Percentiles rank a stretch among this genome's conserved stretches.
These are phyloP conservation scores for Evansstolkia leycettana DNA, from an alignment of 495 filamentous ascomycete species.

Conservation along the genomic window DNA sequence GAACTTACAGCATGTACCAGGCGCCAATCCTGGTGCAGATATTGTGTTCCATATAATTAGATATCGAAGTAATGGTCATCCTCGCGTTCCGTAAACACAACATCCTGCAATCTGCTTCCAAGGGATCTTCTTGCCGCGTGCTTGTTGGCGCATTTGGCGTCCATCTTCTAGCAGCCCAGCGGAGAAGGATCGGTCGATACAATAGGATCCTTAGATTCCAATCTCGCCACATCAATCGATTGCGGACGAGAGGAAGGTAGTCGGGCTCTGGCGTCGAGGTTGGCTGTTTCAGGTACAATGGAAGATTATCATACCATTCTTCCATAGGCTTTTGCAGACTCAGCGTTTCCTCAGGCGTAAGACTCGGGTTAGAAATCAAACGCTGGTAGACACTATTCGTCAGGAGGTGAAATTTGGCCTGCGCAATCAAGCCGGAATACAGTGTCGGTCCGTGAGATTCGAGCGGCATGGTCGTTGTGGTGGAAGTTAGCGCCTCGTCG, in stretches of 20 bases:
- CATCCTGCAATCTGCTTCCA: constrained; percentile 28
- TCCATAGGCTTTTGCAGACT: constrained; percentile 33
- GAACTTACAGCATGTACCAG: constrained; percentile 39
- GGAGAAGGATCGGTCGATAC: constrained; percentile 39
- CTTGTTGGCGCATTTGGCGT: constrained; percentile 18
- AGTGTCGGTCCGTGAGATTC: constrained; percentile 33
- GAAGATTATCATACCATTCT: constrained; percentile 33
- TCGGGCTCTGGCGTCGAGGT: constrained; percentile 19
- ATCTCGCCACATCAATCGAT: constrained; percentile 34
- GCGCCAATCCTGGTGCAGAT: constrained; percentile 31
- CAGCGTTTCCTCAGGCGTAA: constrained; percentile 34
- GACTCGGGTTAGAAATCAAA: constrained; percentile 36
- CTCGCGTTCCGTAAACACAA: constrained; percentile 33
- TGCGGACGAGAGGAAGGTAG: constrained; percentile 25
- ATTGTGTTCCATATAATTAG: constrained; percentile 29
- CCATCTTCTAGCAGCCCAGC: constrained; percentile 34
- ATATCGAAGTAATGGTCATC: constrained; percentile 31
- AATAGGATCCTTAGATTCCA: constrained; percentile 41
- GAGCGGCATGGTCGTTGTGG: constrained; percentile 26
- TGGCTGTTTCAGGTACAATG: constrained; percentile 31
- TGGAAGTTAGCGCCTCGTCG: constrained; percentile 31
- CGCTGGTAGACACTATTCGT: constrained; percentile 39
- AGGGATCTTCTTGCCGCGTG: constrained; percentile 25
- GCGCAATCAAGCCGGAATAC: constrained; percentile 37
- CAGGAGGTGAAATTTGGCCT: constrained; percentile 35